Percentiles rank a stretch among this genome's conserved stretches.
Evolutionary conservation across 208 protist species (phyloP).

Genomic region (Endotrypanum monterogeii): DNA sequence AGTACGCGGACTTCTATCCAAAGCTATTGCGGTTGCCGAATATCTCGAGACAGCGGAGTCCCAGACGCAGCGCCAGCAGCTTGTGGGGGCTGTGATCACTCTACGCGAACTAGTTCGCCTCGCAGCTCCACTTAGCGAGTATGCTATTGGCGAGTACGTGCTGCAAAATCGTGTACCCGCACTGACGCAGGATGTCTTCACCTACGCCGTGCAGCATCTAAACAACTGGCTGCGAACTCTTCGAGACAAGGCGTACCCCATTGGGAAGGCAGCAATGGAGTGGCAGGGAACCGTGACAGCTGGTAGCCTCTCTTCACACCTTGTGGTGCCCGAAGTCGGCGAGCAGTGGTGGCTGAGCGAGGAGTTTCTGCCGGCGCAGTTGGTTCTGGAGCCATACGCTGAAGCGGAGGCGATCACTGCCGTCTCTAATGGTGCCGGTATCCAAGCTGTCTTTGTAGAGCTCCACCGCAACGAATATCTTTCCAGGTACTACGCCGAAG

Average conservation of each 20-base stretch:
- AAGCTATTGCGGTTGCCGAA: slow-evolving; percentile 65
- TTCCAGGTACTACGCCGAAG: slow-evolving; percentile 70
- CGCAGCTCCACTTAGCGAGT: slow-evolving; percentile 70
- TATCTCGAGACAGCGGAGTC: slow-evolving; percentile 83
- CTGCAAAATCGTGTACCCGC: slow-evolving; percentile 77
- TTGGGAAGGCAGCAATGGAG: slow-evolving; percentile 63
- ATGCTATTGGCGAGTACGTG: slow-evolving; percentile 84
- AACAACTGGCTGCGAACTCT: slow-evolving; percentile 84
- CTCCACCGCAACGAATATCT: slow-evolving; percentile 81
- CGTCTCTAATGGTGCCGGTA: slow-evolving; percentile 68
- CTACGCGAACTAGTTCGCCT: slow-evolving; percentile 71
- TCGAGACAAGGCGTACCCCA: slow-evolving; percentile 59
- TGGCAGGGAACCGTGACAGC: slow-evolving; percentile 65
- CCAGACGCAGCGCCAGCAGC: slow-evolving; percentile 68
- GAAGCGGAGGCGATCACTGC: slow-evolving; percentile 49
- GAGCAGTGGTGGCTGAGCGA: slow-evolving; percentile 79
- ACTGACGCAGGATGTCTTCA: slow-evolving; percentile 66
- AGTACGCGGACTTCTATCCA: slow-evolving; percentile 54
- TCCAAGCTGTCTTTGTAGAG: slow-evolving; percentile 82
- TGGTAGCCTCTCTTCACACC: slow-evolving; percentile 45
- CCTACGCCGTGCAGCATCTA: slow-evolving; percentile 72
- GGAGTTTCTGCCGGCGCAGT: slow-evolving; percentile 46
- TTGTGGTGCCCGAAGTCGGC: slow-evolving; percentile 45
- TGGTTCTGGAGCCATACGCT: slow-evolving; percentile 57
- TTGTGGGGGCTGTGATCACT: slow-evolving; percentile 76